Evolutionary conservation across 108 stramenopile species (phyloP).

Genomic region (Discostella stelligeroides): DNA sequence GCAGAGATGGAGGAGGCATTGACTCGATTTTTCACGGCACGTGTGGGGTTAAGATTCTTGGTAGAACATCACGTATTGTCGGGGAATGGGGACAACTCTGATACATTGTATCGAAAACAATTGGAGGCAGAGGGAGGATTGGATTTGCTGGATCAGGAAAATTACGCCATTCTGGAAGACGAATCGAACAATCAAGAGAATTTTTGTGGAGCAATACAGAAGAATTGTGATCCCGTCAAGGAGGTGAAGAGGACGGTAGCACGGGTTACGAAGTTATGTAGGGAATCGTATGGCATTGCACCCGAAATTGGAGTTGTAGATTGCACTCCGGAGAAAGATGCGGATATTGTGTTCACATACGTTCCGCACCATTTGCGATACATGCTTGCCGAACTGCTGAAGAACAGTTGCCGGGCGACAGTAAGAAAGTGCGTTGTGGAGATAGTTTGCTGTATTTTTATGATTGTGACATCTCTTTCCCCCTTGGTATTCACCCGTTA

Average conservation of each 20-base stretch:
- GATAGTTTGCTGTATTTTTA: background rate
- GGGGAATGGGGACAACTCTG: conserved; percentile 45
- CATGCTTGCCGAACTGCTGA: conserved; percentile 95
- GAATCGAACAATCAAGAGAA: conserved; percentile 13
- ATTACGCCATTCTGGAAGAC: conserved; percentile 2
- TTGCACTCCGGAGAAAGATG: conserved; percentile 37
- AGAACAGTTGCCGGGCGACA: conserved; percentile 95
- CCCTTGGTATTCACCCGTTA: background rate
- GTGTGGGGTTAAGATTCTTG: conserved; percentile 88
- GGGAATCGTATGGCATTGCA: conserved; percentile 69
- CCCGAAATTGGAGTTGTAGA: conserved; percentile 85
- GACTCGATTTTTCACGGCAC: conserved; percentile 89
- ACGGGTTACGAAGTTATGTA: conserved; percentile 58
- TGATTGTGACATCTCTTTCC: background rate
- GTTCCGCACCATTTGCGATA: conserved; percentile 96
- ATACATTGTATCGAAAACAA: conserved; percentile 34
- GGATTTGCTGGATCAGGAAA: conserved; percentile 35
- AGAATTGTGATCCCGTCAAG: conserved; percentile 71
- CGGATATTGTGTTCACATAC: conserved; percentile 68
- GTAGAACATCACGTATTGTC: conserved; percentile 90
- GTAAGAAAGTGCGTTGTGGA: conserved; percentile 54
- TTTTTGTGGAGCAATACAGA: conserved; percentile 75
- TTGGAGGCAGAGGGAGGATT: conserved; percentile 35
- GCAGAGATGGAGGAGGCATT: conserved; percentile 89
- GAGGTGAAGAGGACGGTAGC: conserved; percentile 66